These are phyloP conservation scores for Taiozyma sp. DNA, from an alignment of 1,139 yeast genomes.

Conservation along the genomic window DNA sequence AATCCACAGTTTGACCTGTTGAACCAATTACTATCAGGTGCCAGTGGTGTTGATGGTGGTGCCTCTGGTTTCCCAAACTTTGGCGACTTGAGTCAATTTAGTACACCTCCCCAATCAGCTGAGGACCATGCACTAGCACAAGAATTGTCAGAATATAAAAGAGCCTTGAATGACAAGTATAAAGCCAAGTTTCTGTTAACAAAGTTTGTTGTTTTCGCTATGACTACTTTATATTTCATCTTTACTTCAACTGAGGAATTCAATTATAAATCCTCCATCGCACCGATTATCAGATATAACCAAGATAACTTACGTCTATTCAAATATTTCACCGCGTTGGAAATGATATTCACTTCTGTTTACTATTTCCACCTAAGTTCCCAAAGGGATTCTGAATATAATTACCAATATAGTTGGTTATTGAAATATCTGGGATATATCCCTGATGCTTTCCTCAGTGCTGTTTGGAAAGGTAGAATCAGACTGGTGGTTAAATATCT, in stretches of 20 bases:
- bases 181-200: slow-evolving; percentile 22
- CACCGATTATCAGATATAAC: slow-evolving; percentile 11
- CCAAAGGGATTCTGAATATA: slow-evolving; percentile 23
- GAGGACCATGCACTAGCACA: background rate
- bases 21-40: slow-evolving; percentile 4
- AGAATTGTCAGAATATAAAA: slow-evolving; percentile 10
- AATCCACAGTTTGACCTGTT: slow-evolving; percentile 8
- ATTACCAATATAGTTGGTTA: slow-evolving; percentile 19
- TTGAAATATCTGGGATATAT: slow-evolving; percentile 18
- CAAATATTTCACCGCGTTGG: slow-evolving; percentile 31
- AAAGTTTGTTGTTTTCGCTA: slow-evolving; percentile 11
- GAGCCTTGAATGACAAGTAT: slow-evolving; percentile 14
- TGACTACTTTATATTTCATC: slow-evolving; percentile 10
- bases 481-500: slow-evolving; percentile 29
- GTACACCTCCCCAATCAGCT: background rate
- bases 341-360: slow-evolving; percentile 29
- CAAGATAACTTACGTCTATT: slow-evolving; percentile 29
- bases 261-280: slow-evolving; percentile 13
- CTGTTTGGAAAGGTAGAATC: slow-evolving; percentile 18
- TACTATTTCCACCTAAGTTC: slow-evolving; percentile 26
- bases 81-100: background rate
- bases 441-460: slow-evolving; percentile 25
- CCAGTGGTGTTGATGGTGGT: background rate
- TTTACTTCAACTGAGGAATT: slow-evolving; percentile 2
- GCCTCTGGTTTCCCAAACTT: background rate